Evolutionary conservation across 1,284 basidiomycete genomes (phyloP).

Genomic region (Ganoderma lucidum): DNA sequence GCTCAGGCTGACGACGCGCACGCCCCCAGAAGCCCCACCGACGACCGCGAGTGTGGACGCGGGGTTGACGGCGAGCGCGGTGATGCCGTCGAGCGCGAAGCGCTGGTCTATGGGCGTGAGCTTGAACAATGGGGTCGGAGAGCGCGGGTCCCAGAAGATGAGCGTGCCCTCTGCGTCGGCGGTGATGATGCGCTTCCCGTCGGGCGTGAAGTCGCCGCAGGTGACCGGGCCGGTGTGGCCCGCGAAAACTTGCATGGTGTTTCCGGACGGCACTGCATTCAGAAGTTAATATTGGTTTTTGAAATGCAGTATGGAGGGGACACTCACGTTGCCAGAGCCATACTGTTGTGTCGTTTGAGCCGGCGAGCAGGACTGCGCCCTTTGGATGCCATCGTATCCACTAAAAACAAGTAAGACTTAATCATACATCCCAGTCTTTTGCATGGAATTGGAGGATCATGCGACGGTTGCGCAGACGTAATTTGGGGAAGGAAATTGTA

Average conservation of each 20-base stretch:
- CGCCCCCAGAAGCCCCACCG: constrained; percentile 84
- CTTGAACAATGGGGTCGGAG: constrained; percentile 81
- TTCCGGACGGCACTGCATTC: constrained; percentile 86
- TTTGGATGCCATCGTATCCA: constrained; percentile 98
- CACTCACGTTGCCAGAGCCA: constrained; percentile 96
- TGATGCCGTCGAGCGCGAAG: constrained; percentile 84
- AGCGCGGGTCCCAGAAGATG: constrained; percentile 93
- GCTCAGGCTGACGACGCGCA: constrained; percentile 86
- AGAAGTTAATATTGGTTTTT: constrained; percentile 9
- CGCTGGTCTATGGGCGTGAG: constrained; percentile 78
- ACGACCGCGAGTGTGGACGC: constrained; percentile 89
- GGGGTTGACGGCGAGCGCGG: constrained; percentile 85
- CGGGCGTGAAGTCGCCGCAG: constrained; percentile 92
- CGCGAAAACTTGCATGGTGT: constrained; percentile 95
- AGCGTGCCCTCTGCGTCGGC: constrained; percentile 87
- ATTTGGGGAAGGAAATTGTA: neutral
- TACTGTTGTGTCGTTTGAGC: constrained; percentile 93
- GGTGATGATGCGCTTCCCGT: constrained; percentile 91
- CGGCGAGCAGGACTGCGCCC: constrained; percentile 88
- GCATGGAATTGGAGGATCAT: neutral
- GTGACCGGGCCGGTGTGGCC: constrained; percentile 90
- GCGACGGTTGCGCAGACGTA: neutral
- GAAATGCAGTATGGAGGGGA: neutral
- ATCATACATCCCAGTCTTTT: neutral
- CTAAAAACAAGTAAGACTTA: constrained; percentile 48